Conservation (phyloP, 805 yeast species). For the Tetrapisispora fleetii region DNA sequence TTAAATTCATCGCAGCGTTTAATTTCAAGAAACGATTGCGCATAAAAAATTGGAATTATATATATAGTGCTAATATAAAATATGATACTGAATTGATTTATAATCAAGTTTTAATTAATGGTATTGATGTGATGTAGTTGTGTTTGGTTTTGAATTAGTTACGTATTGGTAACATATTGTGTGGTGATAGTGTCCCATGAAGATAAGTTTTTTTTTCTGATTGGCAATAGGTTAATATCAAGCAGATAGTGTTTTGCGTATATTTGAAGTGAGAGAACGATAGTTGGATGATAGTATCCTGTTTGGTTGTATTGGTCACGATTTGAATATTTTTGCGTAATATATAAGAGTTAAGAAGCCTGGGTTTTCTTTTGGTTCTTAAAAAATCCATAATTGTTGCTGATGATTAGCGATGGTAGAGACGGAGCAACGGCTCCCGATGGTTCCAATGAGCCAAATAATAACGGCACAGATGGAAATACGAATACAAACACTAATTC, state of each 20-base stretch:
- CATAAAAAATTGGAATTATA: neutral
- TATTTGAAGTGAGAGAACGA: no score
- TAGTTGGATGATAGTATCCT: neutral
- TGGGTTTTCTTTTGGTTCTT: no score
- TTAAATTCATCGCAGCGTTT: neutral
- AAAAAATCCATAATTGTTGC: neutral
- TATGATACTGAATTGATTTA: no score
- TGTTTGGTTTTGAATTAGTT: no score
- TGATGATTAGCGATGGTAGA: neutral
- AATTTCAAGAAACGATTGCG: neutral
- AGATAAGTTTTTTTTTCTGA: no score
- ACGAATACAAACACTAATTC: neutral
- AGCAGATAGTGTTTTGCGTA: neutral
- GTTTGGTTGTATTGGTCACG: neutral
- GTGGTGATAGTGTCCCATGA: no score
- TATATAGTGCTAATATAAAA: no score
- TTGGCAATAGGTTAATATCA: no score
- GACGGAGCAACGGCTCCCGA: neutral
- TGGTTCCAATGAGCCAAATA: neutral
- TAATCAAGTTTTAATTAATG: no score
- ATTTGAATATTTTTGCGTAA: no score
- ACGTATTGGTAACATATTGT: no score
- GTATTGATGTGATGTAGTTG: no score
- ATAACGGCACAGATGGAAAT: neutral
- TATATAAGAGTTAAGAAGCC: neutral